A percentile compares a stretch with the other conserved stretches of the same genome.
These are phyloP conservation scores for Protostelium mycophagum DNA, from an alignment of 78 protist species.

Conservation along the genomic window DNA sequence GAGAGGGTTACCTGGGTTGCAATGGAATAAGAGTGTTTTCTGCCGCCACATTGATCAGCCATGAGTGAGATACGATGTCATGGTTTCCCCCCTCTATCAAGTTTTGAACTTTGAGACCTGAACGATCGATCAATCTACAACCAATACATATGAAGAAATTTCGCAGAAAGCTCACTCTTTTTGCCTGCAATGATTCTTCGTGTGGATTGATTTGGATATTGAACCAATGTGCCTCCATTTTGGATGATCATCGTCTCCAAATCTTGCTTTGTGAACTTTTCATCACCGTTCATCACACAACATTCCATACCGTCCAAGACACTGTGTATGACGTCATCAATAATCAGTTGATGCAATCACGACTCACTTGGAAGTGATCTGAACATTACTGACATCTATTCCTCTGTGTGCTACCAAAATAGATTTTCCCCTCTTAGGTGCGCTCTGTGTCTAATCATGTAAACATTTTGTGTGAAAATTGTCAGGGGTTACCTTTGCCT, in stretches of 20 bases:
- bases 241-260: constrained; percentile 49
- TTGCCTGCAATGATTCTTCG: background rate
- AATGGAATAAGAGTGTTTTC: constrained; percentile 33
- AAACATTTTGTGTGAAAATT: background rate
- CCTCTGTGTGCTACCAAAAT: background rate
- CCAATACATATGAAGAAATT: background rate
- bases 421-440: background rate
- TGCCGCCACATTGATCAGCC: constrained; percentile 39
- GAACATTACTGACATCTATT: background rate
- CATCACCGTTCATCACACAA: constrained; percentile 52
- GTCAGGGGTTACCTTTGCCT: background rate
- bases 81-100: constrained; percentile 14
- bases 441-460: background rate
- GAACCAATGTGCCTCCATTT: constrained; percentile 58
- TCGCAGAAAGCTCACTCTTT: background rate
- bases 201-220: constrained; percentile 20
- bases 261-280: constrained; percentile 13
- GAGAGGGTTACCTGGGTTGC: constrained; percentile 25
- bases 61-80: constrained; percentile 34
- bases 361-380: background rate
- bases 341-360: background rate
- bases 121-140: constrained; percentile 16
- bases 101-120: constrained; percentile 46
- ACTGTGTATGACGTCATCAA: background rate
- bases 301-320: constrained; percentile 43